These are phyloP conservation scores for Karstenula rhodostoma DNA, from an alignment of 2,329 filamentous ascomycete genomes.

Conservation along the genomic window DNA sequence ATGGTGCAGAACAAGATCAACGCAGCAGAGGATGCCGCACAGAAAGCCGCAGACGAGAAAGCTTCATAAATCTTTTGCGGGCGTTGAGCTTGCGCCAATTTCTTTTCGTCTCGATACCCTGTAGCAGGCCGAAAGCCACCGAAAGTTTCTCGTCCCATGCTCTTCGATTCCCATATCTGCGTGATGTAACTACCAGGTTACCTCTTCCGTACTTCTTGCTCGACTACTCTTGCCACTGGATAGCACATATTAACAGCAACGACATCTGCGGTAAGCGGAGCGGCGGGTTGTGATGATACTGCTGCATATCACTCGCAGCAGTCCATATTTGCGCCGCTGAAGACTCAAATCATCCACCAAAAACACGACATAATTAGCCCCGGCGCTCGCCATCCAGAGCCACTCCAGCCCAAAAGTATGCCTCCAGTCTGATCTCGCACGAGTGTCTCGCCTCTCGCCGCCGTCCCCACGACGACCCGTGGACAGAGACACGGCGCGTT, in stretches of 20 bases:
- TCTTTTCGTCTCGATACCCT: constrained; percentile 10
- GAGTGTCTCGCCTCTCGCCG: not conserved
- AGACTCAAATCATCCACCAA: too few species aligned
- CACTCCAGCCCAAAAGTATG: not conserved
- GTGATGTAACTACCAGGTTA: not conserved
- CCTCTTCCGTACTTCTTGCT: not conserved
- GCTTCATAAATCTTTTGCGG: constrained; percentile 15
- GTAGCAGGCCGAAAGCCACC: constrained; percentile 13
- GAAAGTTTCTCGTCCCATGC: constrained; percentile 13
- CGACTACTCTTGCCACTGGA: too few species aligned
- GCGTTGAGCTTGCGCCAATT: not conserved
- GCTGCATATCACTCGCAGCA: too few species aligned
- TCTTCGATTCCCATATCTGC: not conserved
- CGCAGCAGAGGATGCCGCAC: constrained; percentile 34
- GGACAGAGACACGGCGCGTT: not conserved
- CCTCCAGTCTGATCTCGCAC: not conserved
- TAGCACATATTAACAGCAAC: too few species aligned
- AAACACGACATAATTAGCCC: not conserved
- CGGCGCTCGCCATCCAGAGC: not conserved
- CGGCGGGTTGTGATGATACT: too few species aligned
- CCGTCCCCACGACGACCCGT: not conserved
- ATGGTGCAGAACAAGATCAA: constrained; percentile 55
- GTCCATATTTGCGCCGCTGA: too few species aligned
- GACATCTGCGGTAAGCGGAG: too few species aligned
- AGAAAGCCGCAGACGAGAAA: constrained; percentile 31